A percentile compares a stretch with the other conserved stretches of the same genome.
Evolutionary conservation across 1,284 basidiomycete species (phyloP).

Genomic region (Peniophora sp.): DNA sequence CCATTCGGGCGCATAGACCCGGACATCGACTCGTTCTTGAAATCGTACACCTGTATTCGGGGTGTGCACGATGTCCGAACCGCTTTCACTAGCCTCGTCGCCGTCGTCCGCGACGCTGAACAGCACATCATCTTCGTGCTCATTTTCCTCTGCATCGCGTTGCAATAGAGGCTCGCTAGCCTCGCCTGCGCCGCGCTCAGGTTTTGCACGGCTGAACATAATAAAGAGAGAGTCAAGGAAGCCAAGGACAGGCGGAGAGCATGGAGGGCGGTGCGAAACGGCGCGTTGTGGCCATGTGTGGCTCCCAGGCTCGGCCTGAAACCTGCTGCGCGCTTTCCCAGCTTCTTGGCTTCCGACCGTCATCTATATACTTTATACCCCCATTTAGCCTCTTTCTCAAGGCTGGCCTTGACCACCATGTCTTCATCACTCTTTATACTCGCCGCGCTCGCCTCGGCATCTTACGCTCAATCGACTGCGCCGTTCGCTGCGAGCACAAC

Average conservation of each 20-base stretch:
- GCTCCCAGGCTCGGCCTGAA: background rate
- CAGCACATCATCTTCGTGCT: constrained; percentile 19
- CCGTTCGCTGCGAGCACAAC: constrained; percentile 48
- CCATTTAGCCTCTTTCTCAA: background rate
- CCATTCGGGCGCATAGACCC: constrained; percentile 45
- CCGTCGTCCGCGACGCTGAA: constrained; percentile 25
- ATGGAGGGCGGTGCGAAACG: background rate
- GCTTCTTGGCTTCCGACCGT: background rate
- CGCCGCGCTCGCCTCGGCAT: constrained; percentile 9
- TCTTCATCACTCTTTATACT: constrained; percentile 8
- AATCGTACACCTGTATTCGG: constrained; percentile 40
- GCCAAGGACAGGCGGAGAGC: background rate
- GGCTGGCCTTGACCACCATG: constrained; percentile 8
- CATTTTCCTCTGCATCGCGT: background rate
- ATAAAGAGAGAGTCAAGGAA: background rate
- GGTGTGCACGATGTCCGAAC: constrained; percentile 3
- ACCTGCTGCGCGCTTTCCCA: background rate
- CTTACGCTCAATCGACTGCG: constrained; percentile 19
- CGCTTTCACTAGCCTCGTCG: constrained; percentile 18
- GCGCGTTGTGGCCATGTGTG: background rate
- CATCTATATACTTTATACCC: background rate
- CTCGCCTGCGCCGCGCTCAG: constrained; percentile 27
- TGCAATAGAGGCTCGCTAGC: constrained; percentile 46
- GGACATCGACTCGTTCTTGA: constrained; percentile 46
- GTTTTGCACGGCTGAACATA: constrained; percentile 10